These are phyloP conservation scores for Rutstroemia sydowiana DNA, from an alignment of 2,329 filamentous ascomycete genomes.

Conservation along the genomic window DNA sequence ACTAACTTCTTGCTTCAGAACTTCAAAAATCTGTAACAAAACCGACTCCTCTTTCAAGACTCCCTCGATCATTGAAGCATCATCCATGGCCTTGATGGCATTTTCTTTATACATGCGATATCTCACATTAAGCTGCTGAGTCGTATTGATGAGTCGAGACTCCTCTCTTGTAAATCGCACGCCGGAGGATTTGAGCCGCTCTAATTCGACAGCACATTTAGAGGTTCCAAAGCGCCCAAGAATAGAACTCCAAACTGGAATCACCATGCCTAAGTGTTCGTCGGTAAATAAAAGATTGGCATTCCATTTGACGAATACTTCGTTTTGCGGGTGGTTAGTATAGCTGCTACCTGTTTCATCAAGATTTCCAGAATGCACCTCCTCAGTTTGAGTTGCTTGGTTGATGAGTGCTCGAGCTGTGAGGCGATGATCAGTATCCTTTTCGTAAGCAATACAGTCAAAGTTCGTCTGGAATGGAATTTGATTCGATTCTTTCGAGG, in stretches of 20 bases:
- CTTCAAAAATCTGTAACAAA: background rate
- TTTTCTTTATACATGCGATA: background rate
- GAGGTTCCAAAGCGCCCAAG: background rate
- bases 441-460: background rate
- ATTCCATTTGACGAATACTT: background rate
- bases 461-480: background rate
- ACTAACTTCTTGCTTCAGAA: background rate
- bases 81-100: background rate
- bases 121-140: background rate
- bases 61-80: background rate
- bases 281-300: background rate
- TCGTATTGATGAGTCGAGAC: background rate
- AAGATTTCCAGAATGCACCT: background rate
- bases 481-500: too few species aligned
- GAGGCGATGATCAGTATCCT: background rate
- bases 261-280: background rate
- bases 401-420: too few species aligned
- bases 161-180: background rate
- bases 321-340: background rate
- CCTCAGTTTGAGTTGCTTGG: too few species aligned
- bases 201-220: background rate
- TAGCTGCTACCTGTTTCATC: background rate
- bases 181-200: background rate
- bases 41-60: background rate
- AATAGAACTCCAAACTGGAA: background rate